Evolutionary conservation across 2,329 filamentous ascomycete genomes (phyloP).

Genomic region (Aspergillus sp.): DNA sequence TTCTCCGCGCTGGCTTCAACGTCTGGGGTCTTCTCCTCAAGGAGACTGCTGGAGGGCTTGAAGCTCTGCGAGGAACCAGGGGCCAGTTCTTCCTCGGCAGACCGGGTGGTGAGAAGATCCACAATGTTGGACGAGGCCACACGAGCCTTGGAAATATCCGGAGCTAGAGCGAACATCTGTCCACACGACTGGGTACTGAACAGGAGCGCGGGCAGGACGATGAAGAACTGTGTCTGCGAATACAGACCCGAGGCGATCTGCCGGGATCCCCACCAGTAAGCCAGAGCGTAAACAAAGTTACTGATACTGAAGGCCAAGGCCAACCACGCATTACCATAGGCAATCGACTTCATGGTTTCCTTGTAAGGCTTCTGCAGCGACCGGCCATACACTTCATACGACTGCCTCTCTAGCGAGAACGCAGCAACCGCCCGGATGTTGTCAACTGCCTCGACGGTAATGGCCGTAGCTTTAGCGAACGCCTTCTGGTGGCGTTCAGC

Average conservation of each 20-base stretch:
- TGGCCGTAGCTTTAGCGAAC: conserved; percentile 45
- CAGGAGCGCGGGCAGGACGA: conserved; percentile 65
- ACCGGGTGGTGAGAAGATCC: conserved; percentile 30
- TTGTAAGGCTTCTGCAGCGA: conserved; percentile 42
- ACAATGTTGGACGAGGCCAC: conserved; percentile 55
- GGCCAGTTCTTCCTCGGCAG: conserved; percentile 19
- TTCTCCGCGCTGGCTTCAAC: conserved; percentile 16
- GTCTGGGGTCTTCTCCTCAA: conserved; percentile 21
- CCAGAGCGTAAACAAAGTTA: conserved; percentile 67
- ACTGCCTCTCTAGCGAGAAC: conserved; percentile 48
- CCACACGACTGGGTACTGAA: conserved; percentile 69
- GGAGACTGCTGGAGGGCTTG: conserved; percentile 7
- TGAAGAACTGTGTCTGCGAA: conserved; percentile 64
- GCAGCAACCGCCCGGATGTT: conserved; percentile 49
- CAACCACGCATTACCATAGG: conserved; percentile 41
- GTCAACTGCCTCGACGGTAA: conserved; percentile 48
- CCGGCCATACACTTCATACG: conserved; percentile 39
- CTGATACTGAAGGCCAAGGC: conserved; percentile 42
- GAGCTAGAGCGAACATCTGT: conserved; percentile 69
- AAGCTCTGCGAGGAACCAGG: conserved; percentile 8
- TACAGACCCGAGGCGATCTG: conserved; percentile 63
- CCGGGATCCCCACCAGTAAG: conserved; percentile 74
- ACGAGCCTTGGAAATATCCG: conserved; percentile 64
- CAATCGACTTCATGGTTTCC: conserved; percentile 43
- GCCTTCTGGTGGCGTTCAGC: conserved; percentile 52